Percentiles rank a stretch among this genome's conserved stretches.
Evolutionary conservation across 495 filamentous ascomycete genomes (phyloP).

Genomic region (Diplogelasinospora grovesii): DNA sequence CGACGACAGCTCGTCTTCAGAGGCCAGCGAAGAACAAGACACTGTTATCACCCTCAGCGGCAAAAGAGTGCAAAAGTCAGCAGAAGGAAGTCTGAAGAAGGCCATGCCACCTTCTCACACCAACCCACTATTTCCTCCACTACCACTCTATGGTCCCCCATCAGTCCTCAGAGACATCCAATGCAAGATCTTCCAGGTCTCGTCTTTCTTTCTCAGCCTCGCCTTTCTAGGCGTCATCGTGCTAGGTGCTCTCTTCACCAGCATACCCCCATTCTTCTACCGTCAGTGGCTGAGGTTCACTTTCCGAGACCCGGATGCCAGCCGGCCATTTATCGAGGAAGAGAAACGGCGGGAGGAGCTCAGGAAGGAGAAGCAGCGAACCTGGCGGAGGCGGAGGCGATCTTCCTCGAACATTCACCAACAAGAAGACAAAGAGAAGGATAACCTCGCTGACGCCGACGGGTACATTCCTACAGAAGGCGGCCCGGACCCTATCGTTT

Average conservation of each 20-base stretch:
- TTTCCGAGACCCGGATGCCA: slow-evolving; percentile 48
- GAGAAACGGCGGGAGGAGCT: slow-evolving; percentile 44
- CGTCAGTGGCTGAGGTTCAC: slow-evolving; percentile 43
- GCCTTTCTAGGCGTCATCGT: slow-evolving; percentile 71
- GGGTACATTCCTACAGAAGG: slow-evolving; percentile 69
- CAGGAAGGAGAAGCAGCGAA: slow-evolving; percentile 48
- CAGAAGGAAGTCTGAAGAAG: slow-evolving; percentile 30
- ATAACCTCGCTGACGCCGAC: slow-evolving; percentile 33
- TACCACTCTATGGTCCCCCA: slow-evolving; percentile 78
- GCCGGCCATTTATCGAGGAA: slow-evolving; percentile 66
- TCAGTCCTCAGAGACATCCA: slow-evolving; percentile 57
- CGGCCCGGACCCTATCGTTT: slow-evolving; percentile 68
- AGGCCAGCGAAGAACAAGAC: not conserved
- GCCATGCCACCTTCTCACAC: slow-evolving; percentile 57
- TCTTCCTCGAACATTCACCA: slow-evolving; percentile 13
- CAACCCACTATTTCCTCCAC: slow-evolving; percentile 80
- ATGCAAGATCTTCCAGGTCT: slow-evolving; percentile 50
- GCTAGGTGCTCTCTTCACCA: slow-evolving; percentile 60
- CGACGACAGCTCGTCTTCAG: slow-evolving; percentile 1
- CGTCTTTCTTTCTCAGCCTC: slow-evolving; percentile 70
- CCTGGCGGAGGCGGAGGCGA: slow-evolving; percentile 50
- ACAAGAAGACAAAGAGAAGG: slow-evolving; percentile 28
- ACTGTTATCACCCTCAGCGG: slow-evolving; percentile 4
- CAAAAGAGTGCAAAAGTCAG: slow-evolving; percentile 13
- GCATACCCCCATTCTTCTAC: slow-evolving; percentile 43